Evolutionary conservation across 192 early-diverging fungal genomes (phyloP), one percentile per base, ranked within the genome.

Genomic region (Coemansia sp.): DNA sequence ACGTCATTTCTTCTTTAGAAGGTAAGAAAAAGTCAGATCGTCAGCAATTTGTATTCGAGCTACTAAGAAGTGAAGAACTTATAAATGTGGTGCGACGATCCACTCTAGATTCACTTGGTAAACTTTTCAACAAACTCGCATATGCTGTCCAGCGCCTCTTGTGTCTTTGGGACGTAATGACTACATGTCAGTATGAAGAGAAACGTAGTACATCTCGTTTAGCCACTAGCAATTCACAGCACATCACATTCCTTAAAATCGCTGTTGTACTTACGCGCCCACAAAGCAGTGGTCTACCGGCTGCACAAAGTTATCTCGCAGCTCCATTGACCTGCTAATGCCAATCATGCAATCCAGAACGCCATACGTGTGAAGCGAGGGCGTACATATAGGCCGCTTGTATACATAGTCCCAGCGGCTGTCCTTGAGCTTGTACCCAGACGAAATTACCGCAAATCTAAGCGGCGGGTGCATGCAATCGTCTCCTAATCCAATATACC

Each of bases 361-460:
- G 22, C 82, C 82, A 27, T 77, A 79, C 22, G 76, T 36, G 67
- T 84, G 82, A 36, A 84, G 59, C 36, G 82, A 84, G 18, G 74
- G 82, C 20, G 77, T 79, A 24, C 20, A 16, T n/a, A 84, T 66
- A 11, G 71, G 71, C 34, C 18, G 52, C 12, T 65, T 66, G 29
- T 84, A 84, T 41, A 84, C 41, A 27, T 72, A 42, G 38, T 63
- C 38, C 82, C 82, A 84, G 12, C 43, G 20, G 12, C 61, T 18
- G 44, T 84, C 82, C 18, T 59, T 47, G 61, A 84, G 65, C 74
- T 63, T 79, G 72, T 79, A 84, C 4, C 77, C 82, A n/a, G 82
- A 84, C 8, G 62, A 63, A 29, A 84, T 47, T 36, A 84, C 63
- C 10, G 69, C 82, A 65, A 84, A 84, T 15, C 64, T 70, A 51